Evolutionary conservation across 495 filamentous ascomycete species (phyloP), one percentile per base, ranked within the genome.

Genomic region (Tuber aestivum): DNA sequence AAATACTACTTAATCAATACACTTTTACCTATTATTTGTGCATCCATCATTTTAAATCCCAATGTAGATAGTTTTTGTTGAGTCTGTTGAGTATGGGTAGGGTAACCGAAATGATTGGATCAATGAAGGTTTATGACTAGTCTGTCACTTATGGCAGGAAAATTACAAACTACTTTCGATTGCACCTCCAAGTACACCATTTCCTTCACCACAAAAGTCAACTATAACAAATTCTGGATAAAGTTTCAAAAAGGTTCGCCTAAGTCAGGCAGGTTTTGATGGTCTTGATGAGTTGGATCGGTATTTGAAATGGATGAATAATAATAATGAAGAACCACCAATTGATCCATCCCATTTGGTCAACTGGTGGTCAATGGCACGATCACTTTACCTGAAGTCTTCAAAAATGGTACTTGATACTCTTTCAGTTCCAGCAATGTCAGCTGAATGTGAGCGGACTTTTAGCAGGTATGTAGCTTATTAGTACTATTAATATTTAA

Each of bases 331-430:
- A 0, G 6, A 50, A 50, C 45, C 45, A 7, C 45, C 5, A 4
- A n/a, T 50, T 50, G 21, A 50, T 6, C 20, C 23, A 50, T 12
- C n/a, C n/a, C n/a, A n/a, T n/a, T n/a, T 50, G 20, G 21, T 50
- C 21, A 50, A 50, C 21, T 50, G 21, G 45, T n/a, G 6, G 45
- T 50, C 21, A 23, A 50, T 50, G 20, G 45, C 45, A 12, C 3
- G 21, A 37, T 23, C 41, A 12, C 10, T 42, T 0, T 72, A 72
- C 45, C 74, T 38, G 0, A 32, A 45, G 4, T 38, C 70, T 1
- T 76, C 70, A 16, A 76, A 40, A 23, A n/a, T 76, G 32, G 70
- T 70, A 41, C 20, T 76, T 7, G 71, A 76, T 70, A 68, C 71
- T 45, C 42, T 73, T 3, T 76, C 71, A 0, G 37, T 76, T 41